Evolutionary conservation across 495 filamentous ascomycete genomes (phyloP).

Genomic region (Tuber brumale): DNA sequence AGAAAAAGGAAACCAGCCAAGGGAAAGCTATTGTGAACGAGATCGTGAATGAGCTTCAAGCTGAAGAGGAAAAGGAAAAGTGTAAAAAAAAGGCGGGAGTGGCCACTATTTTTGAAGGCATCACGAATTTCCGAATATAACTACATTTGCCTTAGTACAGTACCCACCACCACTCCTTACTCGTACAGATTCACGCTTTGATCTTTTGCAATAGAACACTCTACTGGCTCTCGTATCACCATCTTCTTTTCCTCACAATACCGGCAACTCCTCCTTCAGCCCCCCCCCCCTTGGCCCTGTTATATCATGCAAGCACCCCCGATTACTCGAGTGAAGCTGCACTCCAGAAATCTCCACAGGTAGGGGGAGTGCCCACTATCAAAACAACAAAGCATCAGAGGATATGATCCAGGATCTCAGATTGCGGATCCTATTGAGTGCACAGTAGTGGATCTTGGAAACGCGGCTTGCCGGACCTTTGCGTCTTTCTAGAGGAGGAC

Average conservation of each 20-base stretch:
- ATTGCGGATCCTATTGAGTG: neutral
- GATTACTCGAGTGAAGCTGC: neutral
- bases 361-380: neutral
- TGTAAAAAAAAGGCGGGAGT: neutral
- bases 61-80: neutral
- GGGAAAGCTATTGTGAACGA: neutral
- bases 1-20: conserved; percentile 5
- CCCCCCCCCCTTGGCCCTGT: neutral
- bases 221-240: neutral
- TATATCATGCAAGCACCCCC: neutral
- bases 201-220: neutral
- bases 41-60: conserved; percentile 1
- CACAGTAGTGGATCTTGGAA: neutral
- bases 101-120: conserved; percentile 1
- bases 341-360: neutral
- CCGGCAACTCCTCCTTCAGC: neutral
- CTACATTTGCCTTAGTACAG: neutral
- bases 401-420: neutral
- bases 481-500: neutral
- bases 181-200: neutral
- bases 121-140: neutral
- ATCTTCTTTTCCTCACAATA: neutral
- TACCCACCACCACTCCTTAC: neutral
- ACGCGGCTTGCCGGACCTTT: neutral
- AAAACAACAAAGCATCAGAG: neutral